Conservation (phyloP, 139 green algal species). For the Chlamydomonas sp. region DNA sequence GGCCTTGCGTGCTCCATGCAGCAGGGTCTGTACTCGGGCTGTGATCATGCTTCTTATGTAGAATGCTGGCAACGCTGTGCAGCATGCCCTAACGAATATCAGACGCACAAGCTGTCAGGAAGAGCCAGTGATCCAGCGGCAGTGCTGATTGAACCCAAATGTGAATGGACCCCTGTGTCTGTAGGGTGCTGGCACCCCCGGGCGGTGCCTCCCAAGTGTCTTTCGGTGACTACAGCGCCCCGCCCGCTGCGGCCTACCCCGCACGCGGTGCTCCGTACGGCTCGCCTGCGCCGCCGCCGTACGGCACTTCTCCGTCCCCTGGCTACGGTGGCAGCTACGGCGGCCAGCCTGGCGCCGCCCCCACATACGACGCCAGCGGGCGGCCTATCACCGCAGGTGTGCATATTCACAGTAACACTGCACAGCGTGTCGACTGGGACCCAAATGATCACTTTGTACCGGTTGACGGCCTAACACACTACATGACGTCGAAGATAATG, state of each 20-base stretch:
- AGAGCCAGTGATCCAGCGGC: no score
- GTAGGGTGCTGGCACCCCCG: slow-evolving; percentile 21
- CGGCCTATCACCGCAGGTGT: background rate
- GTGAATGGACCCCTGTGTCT: background rate
- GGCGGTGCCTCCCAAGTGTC: slow-evolving; percentile 18
- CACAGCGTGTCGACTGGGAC: background rate
- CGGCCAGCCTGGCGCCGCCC: slow-evolving; percentile 1
- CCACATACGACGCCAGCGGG: background rate
- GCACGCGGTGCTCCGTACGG: background rate
- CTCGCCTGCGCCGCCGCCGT: slow-evolving; percentile 2
- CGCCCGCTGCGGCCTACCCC: background rate
- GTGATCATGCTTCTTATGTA: no score
- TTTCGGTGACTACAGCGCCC: slow-evolving; percentile 18
- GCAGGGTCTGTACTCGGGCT: no score
- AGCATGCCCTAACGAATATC: no score
- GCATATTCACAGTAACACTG: background rate
- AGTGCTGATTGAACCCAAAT: no score
- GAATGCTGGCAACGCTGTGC: no score
- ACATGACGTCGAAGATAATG: background rate
- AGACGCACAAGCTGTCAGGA: no score
- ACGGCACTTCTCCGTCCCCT: background rate
- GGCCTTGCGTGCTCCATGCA: no score
- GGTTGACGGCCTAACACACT: background rate
- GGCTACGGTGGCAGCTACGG: background rate
- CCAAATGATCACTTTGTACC: background rate